These are phyloP conservation scores for Rhododendron mucronatum DNA, from an alignment of 148 eudicot species.

Conservation along the genomic window DNA sequence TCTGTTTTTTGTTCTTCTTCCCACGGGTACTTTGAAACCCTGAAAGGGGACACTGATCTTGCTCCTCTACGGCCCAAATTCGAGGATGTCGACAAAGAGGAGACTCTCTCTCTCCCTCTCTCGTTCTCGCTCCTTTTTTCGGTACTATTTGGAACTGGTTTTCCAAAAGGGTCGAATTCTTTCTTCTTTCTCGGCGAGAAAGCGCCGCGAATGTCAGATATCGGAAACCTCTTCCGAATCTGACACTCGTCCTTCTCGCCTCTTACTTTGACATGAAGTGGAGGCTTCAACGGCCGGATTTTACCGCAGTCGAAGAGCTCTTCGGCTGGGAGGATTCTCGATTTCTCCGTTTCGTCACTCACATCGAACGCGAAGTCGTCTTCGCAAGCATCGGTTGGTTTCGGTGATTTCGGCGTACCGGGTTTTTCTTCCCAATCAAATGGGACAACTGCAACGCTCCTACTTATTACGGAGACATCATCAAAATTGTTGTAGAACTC, in stretches of 20 bases:
- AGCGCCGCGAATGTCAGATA: neutral
- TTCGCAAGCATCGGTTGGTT: neutral
- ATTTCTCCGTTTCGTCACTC: constrained; percentile 14
- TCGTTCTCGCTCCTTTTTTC: neutral
- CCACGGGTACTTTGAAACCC: constrained; percentile 45
- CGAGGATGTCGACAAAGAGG: constrained; percentile 10
- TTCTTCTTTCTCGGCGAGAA: neutral
- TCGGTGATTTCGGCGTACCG: constrained; percentile 11
- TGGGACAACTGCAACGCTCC: neutral
- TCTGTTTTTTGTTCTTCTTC: constrained; percentile 21
- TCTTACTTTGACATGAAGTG: neutral
- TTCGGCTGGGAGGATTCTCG: constrained; percentile 27
- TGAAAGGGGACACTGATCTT: constrained; percentile 51
- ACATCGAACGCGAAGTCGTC: constrained; percentile 30
- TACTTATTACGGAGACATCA: neutral
- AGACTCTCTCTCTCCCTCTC: constrained; percentile 24
- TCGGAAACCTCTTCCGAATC: neutral
- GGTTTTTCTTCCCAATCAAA: neutral
- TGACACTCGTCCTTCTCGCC: neutral
- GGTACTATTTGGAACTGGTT: neutral
- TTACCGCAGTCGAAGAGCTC: constrained; percentile 51
- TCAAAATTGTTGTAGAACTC: constrained; percentile 10
- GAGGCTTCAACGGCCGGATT: constrained; percentile 32
- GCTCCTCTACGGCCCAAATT: constrained; percentile 26
- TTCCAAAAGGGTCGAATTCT: neutral